Evolutionary conservation across 1,284 basidiomycete species (phyloP), one percentile per base, ranked within the genome.

Genomic region (Xanthoconium separans): DNA sequence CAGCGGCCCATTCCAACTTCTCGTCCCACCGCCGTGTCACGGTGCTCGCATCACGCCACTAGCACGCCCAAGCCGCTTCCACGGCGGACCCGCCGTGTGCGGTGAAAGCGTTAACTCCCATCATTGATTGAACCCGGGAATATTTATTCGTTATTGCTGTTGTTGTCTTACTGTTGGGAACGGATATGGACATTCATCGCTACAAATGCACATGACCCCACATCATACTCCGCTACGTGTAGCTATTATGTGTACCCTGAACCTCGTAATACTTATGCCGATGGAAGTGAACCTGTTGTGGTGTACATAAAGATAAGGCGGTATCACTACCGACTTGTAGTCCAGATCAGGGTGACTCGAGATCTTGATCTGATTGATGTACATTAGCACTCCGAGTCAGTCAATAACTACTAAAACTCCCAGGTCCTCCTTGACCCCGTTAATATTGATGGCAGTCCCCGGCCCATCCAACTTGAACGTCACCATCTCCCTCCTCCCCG

Each of bases 401-500:
- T 22, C 22, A 22, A 22, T 22, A n/a, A 15, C 33, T 36, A 36
- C 34, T 37, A 37, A 37, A 22, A 40, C 20, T 15, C 20, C 12
- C n/a, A 51, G 47, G 45, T 48, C 50, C 40, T 37, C 39, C 41
- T 15, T 20, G 18, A 12, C 39, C 20, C 39, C 40, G 33, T 18
- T 30, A 37, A 37, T 37, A 37, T 37, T 37, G 36, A 68, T 68
- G 70, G 62, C 70, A 34, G 53, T 54, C 53, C 47, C 56, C 4
- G 53, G 54, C 27, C 60, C 59, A 33, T 68, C 61, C 62, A 72
- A 27, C 27, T 27, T 27, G 27, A 27, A 71, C 54, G 78, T 82
- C 56, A 89, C 87, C 55, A 82, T 89, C 58, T 77, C 85, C 44
- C 77, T 88, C 50, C 83, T 89, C 60, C 84, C 85, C 31, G 79